These are phyloP conservation scores for Cudoniella acicularis DNA, from an alignment of 495 filamentous ascomycete genomes.

Conservation along the genomic window DNA sequence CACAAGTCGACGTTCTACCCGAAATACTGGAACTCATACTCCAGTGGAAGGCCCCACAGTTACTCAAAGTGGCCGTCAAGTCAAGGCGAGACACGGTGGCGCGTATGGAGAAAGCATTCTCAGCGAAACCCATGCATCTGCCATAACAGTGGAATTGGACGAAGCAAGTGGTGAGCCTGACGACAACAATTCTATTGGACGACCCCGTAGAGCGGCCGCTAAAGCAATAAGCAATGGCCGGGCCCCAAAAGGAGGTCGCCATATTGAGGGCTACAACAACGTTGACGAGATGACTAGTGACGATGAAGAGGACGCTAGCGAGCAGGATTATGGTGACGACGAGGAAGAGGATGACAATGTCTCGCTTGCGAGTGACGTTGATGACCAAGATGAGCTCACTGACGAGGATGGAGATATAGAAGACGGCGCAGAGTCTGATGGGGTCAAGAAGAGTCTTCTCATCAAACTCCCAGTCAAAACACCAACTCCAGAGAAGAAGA, in stretches of 20 bases:
- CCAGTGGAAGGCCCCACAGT: constrained; percentile 73
- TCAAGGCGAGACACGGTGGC: constrained; percentile 69
- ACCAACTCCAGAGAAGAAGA: constrained; percentile 25
- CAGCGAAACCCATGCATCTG: constrained; percentile 45
- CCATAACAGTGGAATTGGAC: constrained; percentile 19
- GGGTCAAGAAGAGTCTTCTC: constrained; percentile 48
- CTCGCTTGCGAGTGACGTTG: constrained; percentile 58
- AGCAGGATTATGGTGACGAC: constrained; percentile 65
- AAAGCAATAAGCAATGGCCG: constrained; percentile 34
- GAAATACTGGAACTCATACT: constrained; percentile 68
- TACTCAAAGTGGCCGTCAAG: constrained; percentile 87
- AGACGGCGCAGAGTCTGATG: constrained; percentile 54
- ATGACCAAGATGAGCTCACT: constrained; percentile 51
- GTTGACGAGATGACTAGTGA: constrained; percentile 63
- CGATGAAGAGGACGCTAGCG: constrained; percentile 59
- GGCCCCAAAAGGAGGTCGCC: constrained; percentile 31
- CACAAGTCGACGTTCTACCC: constrained; percentile 64
- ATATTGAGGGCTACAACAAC: constrained; percentile 47
- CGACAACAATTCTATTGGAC: constrained; percentile 13
- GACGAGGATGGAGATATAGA: constrained; percentile 48
- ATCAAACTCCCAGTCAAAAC: constrained; percentile 56
- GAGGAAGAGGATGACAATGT: constrained; percentile 64
- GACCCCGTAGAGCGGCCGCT: constrained; percentile 24
- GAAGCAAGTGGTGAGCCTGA: constrained; percentile 12
- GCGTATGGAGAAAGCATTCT: constrained; percentile 71